Base-by-base conservation (phyloP, 306 rosid genomes). In the Begonia fuchsioides region DNA sequence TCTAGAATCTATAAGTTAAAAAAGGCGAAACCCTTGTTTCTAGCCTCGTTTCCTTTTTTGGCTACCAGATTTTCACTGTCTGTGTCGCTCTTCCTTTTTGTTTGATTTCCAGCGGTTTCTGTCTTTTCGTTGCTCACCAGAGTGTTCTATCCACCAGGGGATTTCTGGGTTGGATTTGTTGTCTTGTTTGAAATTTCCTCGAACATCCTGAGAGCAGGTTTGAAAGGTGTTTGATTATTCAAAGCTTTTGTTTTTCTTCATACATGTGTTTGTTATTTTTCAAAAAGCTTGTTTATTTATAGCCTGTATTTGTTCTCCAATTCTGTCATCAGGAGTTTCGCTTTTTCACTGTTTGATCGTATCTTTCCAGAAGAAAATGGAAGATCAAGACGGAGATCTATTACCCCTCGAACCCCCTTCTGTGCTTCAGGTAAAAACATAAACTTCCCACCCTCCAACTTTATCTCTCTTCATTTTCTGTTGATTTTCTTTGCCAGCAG, bases 391-490 rank as follows among this genome's bases (percentile, higher is more conserved):
- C 53, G 68, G 61, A 9, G 83, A 80, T 60, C 69, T 72, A 39
- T 68, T 54, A 44, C 68, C 74, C 16, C 63, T 69, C 77, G 84
- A 71, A 57, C 54, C 49, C 32, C 95, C 92, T 32, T 61, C 81
- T 39, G 50, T 69, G 16, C 72, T 80, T 32, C 86, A 90, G 93
- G 94, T 83, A 63, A 46, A 45, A 20, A 26, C 10, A 15, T 12
- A 59, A 32, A 3, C 44, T 44, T 35, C 32, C 9, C 17, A 16
- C 10, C 35, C 32, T 11, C 15, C 2, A 5, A 17, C 2, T 12
- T 10, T 38, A 2, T 47, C 35, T 13, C 18, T 35, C 32, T 47
- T n/a, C 12, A 41, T 2, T 44, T 3, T 50, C 45, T 0, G 1
- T 39, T 7, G 16, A 26, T 35, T 15, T 3, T 8, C 12, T 13